phyloP scores from a whole-genome alignment of 2,329 filamentous ascomycete genomes.

The Zymoseptoria crescenta region DNA sequence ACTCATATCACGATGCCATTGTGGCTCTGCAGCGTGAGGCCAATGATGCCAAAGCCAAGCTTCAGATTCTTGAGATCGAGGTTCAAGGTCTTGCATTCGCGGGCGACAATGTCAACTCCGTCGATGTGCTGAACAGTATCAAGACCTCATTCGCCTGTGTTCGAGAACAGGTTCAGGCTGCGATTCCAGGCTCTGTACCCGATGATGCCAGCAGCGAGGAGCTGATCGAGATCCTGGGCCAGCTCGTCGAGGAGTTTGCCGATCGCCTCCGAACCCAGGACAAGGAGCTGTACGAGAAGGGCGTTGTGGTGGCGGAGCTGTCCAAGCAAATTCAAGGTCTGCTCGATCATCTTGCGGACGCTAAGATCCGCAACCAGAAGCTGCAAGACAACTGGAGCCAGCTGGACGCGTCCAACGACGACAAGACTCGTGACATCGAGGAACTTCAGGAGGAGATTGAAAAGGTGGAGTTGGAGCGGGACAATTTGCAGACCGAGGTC shows the following conservation, averaged over 20 bases:
- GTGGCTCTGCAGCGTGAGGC: slow-evolving; percentile 31
- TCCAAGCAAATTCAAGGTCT: slow-evolving; percentile 31
- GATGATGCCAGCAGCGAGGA: slow-evolving; percentile 30
- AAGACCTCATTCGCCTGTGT: slow-evolving; percentile 36
- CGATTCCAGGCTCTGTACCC: slow-evolving; percentile 34
- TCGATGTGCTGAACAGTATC: slow-evolving; percentile 33
- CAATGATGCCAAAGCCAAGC: slow-evolving; percentile 33
- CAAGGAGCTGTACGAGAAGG: slow-evolving; percentile 30
- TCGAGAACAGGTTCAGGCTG: slow-evolving; percentile 34
- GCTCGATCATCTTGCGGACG: slow-evolving; percentile 34
- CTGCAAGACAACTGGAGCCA: slow-evolving; percentile 32
- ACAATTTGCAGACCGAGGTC: slow-evolving; percentile 19
- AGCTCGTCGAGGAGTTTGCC: slow-evolving; percentile 22
- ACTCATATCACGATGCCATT: slow-evolving; percentile 34
- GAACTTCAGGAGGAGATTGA: slow-evolving; percentile 33
- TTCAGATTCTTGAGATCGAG: slow-evolving; percentile 38
- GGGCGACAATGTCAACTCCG: slow-evolving; percentile 25
- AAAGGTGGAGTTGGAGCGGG: slow-evolving; percentile 25
- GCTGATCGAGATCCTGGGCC: slow-evolving; percentile 4
- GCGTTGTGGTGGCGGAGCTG: slow-evolving; percentile 26
- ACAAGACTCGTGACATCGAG: slow-evolving; percentile 31
- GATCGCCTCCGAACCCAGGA: slow-evolving; percentile 31
- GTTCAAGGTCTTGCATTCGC: slow-evolving; percentile 37
- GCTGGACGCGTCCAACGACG: slow-evolving; percentile 28
- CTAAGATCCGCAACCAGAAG: slow-evolving; percentile 29